A percentile compares a stretch with the other conserved stretches of the same genome.
phyloP scores from a whole-genome alignment of 192 early-diverging fungal genomes.

The Coemansia javaensis region DNA sequence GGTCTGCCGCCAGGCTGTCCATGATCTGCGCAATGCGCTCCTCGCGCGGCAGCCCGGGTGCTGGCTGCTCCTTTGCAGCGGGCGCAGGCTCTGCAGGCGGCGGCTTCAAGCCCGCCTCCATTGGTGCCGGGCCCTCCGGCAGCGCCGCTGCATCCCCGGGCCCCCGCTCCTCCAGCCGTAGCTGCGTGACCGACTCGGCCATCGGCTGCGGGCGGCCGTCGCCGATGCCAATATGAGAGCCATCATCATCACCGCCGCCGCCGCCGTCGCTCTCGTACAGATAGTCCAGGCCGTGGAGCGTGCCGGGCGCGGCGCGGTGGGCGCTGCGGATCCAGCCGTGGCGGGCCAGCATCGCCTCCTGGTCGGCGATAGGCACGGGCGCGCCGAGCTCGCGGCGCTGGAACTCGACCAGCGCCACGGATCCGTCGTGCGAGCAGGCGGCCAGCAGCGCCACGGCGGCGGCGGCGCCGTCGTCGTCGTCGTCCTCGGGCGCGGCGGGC shows the following conservation, averaged over 20 bases:
- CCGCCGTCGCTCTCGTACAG: background rate
- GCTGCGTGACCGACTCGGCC: constrained; percentile 59
- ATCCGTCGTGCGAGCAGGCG: constrained; percentile 90
- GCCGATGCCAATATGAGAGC: constrained; percentile 53
- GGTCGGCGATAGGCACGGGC: constrained; percentile 59
- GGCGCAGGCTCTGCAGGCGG: too few species aligned
- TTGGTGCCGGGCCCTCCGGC: too few species aligned
- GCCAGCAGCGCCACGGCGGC: constrained; percentile 51
- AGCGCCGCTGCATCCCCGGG: too few species aligned
- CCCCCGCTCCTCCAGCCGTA: constrained; percentile 63
- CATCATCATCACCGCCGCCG: constrained; percentile 2
- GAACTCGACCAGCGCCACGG: constrained; percentile 72
- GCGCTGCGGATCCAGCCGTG: constrained; percentile 15
- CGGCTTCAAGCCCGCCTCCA: too few species aligned
- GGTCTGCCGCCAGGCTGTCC: background rate
- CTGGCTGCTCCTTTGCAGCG: too few species aligned
- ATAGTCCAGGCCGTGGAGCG: too few species aligned
- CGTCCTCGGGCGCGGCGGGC: constrained; percentile 8
- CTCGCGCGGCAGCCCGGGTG: constrained; percentile 7
- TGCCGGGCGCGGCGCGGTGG: background rate
- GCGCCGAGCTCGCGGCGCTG: constrained; percentile 62
- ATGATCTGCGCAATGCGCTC: constrained; percentile 29
- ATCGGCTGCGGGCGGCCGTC: constrained; percentile 43
- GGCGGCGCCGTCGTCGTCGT: too few species aligned
- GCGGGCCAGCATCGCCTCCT: constrained; percentile 49